Evolutionary conservation across 768 basidiomycete species (phyloP).

Genomic region (Calocybe cyanea): DNA sequence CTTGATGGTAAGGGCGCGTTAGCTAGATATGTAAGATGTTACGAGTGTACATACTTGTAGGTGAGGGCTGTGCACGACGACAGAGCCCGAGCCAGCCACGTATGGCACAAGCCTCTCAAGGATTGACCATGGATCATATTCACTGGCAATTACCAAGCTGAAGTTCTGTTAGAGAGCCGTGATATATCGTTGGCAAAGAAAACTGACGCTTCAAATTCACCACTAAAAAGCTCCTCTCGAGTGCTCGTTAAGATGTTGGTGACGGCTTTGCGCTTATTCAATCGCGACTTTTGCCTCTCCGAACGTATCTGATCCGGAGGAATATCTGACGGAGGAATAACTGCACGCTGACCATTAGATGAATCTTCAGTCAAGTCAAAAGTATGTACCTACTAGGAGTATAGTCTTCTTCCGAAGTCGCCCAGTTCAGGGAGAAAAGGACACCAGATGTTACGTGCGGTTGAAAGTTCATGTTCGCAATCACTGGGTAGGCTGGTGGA

Average conservation of each 20-base stretch:
- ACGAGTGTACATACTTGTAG: conserved; percentile 51
- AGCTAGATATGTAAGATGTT: neutral
- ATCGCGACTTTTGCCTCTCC: conserved; percentile 64
- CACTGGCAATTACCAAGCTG: conserved; percentile 76
- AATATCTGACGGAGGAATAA: conserved; percentile 57
- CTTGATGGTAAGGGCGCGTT: conserved; percentile 29
- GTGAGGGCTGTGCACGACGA: conserved; percentile 84
- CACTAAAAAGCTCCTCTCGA: conserved; percentile 78
- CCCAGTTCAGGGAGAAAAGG: conserved; percentile 83
- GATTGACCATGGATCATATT: conserved; percentile 83
- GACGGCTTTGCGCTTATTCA: conserved; percentile 76
- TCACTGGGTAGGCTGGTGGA: conserved; percentile 85
- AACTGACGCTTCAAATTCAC: conserved; percentile 84
- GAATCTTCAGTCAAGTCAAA: neutral
- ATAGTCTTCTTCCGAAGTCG: conserved; percentile 77
- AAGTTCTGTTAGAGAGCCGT: neutral
- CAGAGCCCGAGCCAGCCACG: conserved; percentile 79
- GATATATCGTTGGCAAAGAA: neutral
- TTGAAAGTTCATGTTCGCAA: conserved; percentile 84
- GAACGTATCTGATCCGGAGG: conserved; percentile 58
- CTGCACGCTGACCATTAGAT: conserved; percentile 28
- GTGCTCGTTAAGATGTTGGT: conserved; percentile 56
- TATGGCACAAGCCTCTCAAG: conserved; percentile 71
- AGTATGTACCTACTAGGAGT: conserved; percentile 46
- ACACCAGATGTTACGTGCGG: conserved; percentile 47